A percentile compares a stretch with the other conserved stretches of the same genome.
Evolutionary conservation across 2,329 filamentous ascomycete genomes (phyloP).

Genomic region (Pseudovirgaria hyperparasitica): DNA sequence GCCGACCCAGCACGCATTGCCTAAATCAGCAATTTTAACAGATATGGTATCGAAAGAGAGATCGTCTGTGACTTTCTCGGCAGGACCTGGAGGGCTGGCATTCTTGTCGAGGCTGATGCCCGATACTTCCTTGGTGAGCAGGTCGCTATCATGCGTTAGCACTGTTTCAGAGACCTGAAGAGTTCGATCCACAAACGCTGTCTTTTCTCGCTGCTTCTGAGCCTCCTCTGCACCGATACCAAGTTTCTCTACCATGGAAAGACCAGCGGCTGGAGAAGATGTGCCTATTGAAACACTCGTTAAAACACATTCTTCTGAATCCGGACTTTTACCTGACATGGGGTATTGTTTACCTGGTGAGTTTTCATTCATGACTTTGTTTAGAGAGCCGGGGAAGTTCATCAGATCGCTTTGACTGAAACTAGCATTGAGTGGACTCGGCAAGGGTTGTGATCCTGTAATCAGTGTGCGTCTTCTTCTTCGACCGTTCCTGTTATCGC

Average conservation of each 20-base stretch:
- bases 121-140: conserved; percentile 84
- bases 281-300: conserved; percentile 43
- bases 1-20: conserved; percentile 96
- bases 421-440: conserved; percentile 83
- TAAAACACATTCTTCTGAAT: conserved; percentile 33
- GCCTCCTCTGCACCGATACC: conserved; percentile 40
- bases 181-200: conserved; percentile 54
- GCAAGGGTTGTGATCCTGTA: conserved; percentile 90
- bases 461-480: conserved; percentile 85
- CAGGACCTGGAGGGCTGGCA: conserved; percentile 38
- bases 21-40: conserved; percentile 96
- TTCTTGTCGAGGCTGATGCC: conserved; percentile 79
- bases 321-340: conserved; percentile 27
- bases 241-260: conserved; percentile 48
- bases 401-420: conserved; percentile 68
- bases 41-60: conserved; percentile 67
- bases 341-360: conserved; percentile 43
- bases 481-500: conserved; percentile 77
- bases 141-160: conserved; percentile 45
- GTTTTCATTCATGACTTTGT: conserved; percentile 66
- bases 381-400: conserved; percentile 49
- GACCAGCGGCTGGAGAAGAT: conserved; percentile 24
- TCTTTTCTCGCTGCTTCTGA: conserved; percentile 82
- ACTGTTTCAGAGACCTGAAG: background rate
- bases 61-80: conserved; percentile 52